phyloP scores from a whole-genome alignment of 1,139 yeast species.

The Oligophagozyma castellii region DNA sequence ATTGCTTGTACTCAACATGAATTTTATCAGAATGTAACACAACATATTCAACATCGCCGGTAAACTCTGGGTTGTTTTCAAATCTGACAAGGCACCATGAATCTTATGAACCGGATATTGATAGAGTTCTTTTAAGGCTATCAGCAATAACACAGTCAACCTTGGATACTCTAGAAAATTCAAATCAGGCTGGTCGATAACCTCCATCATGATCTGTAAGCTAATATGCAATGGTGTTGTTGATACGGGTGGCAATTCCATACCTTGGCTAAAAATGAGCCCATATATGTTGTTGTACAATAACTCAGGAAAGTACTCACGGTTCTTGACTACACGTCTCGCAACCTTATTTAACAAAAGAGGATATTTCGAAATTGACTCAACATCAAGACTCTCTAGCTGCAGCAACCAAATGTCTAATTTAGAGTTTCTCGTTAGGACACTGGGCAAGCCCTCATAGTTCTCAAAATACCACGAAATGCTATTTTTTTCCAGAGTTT shows the following conservation, averaged over 20 bases:
- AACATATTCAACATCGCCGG: slow-evolving; percentile 21
- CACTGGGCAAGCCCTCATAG: too few species aligned
- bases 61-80: slow-evolving; percentile 20
- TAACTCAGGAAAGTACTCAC: neutral
- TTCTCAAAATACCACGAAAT: too few species aligned
- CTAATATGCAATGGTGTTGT: too few species aligned
- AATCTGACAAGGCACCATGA: slow-evolving; percentile 11
- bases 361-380: too few species aligned
- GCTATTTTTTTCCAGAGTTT: too few species aligned
- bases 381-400: too few species aligned
- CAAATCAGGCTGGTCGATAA: slow-evolving; percentile 28
- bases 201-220: slow-evolving; percentile 23
- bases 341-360: neutral
- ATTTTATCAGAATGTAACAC: slow-evolving; percentile 14
- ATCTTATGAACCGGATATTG: slow-evolving; percentile 7
- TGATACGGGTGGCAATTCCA: too few species aligned
- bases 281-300: neutral
- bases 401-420: too few species aligned
- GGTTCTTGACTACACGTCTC: neutral
- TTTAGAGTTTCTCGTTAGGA: too few species aligned
- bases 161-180: slow-evolving; percentile 22
- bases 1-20: slow-evolving; percentile 8
- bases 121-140: slow-evolving; percentile 8
- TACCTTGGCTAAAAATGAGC: neutral
- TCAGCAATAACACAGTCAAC: slow-evolving; percentile 9